Evolutionary conservation across 805 yeast genomes (phyloP), one percentile per base, ranked within the genome.

Genomic region (Jamesozyma rosinii): DNA sequence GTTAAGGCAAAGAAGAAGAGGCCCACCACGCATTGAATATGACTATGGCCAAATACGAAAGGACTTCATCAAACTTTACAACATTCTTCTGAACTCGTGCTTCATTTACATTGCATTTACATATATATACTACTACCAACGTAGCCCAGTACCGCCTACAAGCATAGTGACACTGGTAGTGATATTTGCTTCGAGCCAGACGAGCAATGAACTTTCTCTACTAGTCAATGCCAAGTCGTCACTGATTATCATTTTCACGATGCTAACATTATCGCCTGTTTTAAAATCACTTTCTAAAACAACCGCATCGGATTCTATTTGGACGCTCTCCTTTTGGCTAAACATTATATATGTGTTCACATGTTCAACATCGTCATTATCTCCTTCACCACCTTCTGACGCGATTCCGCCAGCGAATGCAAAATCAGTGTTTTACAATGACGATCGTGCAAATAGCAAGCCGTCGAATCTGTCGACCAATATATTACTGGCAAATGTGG

Each of bases 231-330:
- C 81, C 30, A 85, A 84, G 59, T 82, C 94, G 1, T 75, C 86
- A 2, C 45, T 77, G 2, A 65, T 92, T 22, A 80, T 89, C 11
- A 71, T 81, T 1, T 74, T 89, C 45, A 75, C 84, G 3, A 66
- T 89, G 34, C 67, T 87, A 35, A 79, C 92, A 1, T 68, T 90
- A 35, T 83, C 97, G 0, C 98, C 98, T 0, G 90, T 92, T 1
- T 71, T 92, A 40, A 83, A 85, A 52, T 87, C 96, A 0, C 70
- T 92, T 35, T 87, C 96, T 0, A 77, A 79, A 53, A 83, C 95
- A 0, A 87, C 96, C 0, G 78, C 96, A 0, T 82, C 92, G 0
- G 97, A 92, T 65, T 86, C 96, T 14, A 87, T 92, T 46, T 90
- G 97, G 97, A 88, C 95, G 0, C 63, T 92, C 4, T 77, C 94